Conservation (phyloP, 495 filamentous ascomycete species). For the Pseudomonodictys pantanalensis region DNA sequence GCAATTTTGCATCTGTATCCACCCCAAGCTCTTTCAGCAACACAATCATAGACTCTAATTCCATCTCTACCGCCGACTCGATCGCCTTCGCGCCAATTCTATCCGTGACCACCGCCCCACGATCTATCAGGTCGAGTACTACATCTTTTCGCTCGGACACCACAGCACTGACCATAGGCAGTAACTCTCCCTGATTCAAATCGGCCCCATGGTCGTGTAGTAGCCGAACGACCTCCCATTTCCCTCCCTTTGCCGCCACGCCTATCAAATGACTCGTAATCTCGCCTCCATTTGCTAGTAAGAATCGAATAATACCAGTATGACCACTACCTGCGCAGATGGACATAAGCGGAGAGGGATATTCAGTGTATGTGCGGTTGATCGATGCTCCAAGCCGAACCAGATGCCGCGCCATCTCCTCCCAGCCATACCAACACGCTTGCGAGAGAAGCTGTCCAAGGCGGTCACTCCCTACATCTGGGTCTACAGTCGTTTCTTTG, state of each 20-base stretch:
- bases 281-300: neutral
- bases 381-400: neutral
- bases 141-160: neutral
- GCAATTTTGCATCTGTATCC: no score
- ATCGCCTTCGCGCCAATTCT: neutral
- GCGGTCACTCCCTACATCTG: neutral
- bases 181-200: neutral
- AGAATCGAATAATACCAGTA: neutral
- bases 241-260: neutral
- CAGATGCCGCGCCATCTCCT: neutral
- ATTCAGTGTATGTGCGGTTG: neutral
- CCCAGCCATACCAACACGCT: neutral
- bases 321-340: neutral
- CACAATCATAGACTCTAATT: neutral
- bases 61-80: neutral
- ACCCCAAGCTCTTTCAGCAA: neutral
- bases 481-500: neutral
- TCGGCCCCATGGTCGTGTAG: neutral
- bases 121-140: neutral
- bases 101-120: neutral
- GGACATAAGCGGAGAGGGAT: neutral
- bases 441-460: neutral
- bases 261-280: neutral
- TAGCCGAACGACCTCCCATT: neutral
- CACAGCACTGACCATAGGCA: neutral